A percentile compares a stretch with the other conserved stretches of the same genome.
Conservation (phyloP, 225 moss, liverwort and hornwort genomes). For the Physcomitrellopsis africana region DNA sequence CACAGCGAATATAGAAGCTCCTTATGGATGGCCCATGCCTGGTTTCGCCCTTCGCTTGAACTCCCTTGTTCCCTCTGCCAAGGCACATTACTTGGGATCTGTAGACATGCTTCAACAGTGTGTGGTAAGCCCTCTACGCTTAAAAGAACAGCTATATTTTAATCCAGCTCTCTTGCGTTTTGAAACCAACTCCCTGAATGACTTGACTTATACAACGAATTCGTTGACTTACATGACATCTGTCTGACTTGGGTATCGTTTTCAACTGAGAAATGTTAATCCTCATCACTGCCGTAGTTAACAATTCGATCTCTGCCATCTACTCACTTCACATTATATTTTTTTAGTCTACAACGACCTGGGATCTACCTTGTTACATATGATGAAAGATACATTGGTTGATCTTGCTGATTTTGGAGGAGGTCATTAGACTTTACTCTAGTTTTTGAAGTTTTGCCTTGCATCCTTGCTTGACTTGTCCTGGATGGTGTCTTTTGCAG, state of each 20-base stretch:
- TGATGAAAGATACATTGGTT: not conserved
- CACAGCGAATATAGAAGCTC: conserved; percentile 32
- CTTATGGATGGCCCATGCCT: conserved; percentile 42
- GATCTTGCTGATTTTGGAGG: conserved; percentile 1
- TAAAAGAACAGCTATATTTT: not conserved
- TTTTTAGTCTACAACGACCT: not conserved
- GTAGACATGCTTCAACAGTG: conserved; percentile 33
- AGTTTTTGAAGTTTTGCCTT: not conserved
- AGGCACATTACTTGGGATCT: conserved; percentile 9
- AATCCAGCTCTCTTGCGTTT: conserved; percentile 2
- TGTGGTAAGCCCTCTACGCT: conserved; percentile 29
- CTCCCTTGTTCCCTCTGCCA: conserved; percentile 35
- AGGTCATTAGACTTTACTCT: not conserved
- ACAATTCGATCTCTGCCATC: not conserved
- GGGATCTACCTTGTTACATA: not conserved
- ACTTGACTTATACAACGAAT: not conserved
- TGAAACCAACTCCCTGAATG: not conserved
- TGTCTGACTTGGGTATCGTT: not conserved
- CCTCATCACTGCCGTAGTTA: not conserved
- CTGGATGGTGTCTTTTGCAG: conserved; percentile 27
- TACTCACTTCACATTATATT: not conserved
- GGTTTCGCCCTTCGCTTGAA: conserved; percentile 31
- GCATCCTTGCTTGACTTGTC: conserved; percentile 9
- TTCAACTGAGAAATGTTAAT: conserved; percentile 9
- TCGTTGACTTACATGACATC: not conserved